Conservation (phyloP, 2,329 filamentous ascomycete genomes). For the Fusarium lateritium region DNA sequence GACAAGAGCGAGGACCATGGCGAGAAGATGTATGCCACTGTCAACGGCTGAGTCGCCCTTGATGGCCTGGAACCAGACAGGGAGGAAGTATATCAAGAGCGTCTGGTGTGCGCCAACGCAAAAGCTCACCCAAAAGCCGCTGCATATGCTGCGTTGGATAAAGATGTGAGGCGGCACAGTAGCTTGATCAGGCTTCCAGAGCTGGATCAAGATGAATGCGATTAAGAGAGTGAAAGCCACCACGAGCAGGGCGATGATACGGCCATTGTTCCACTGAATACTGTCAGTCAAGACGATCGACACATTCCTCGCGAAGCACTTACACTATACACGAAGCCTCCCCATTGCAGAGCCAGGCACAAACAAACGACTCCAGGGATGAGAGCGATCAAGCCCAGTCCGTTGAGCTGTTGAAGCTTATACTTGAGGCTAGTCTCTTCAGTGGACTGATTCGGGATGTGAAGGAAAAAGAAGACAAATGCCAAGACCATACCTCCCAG, state of each 20-base stretch:
- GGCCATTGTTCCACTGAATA: conserved; percentile 6
- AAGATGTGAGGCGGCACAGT: conserved; percentile 60
- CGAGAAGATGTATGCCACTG: conserved; percentile 51
- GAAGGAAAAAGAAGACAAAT: conserved; percentile 46
- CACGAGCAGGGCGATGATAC: conserved; percentile 53
- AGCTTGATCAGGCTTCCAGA: conserved; percentile 54
- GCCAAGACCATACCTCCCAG: conserved; percentile 51
- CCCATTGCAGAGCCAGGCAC: conserved; percentile 65
- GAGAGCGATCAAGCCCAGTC: conserved; percentile 64
- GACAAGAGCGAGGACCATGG: conserved; percentile 51
- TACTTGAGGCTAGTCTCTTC: conserved; percentile 30
- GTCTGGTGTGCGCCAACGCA: conserved; percentile 50
- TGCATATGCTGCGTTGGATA: conserved; percentile 57
- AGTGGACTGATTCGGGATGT: conserved; percentile 27
- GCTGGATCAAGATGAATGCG: conserved; percentile 58
- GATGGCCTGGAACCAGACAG: conserved; percentile 67
- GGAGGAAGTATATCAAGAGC: conserved; percentile 58
- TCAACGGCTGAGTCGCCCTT: conserved; percentile 52
- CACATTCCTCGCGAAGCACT: background rate
- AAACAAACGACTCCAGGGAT: conserved; percentile 66
- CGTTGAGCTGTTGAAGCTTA: conserved; percentile 15
- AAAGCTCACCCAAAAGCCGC: conserved; percentile 51
- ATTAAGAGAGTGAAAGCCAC: conserved; percentile 58
- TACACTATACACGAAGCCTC: conserved; percentile 31
- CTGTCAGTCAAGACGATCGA: background rate